Evolutionary conservation across 441 rosid species (phyloP), one percentile per base, ranked within the genome.

Genomic region (Erysimum cheiri): DNA sequence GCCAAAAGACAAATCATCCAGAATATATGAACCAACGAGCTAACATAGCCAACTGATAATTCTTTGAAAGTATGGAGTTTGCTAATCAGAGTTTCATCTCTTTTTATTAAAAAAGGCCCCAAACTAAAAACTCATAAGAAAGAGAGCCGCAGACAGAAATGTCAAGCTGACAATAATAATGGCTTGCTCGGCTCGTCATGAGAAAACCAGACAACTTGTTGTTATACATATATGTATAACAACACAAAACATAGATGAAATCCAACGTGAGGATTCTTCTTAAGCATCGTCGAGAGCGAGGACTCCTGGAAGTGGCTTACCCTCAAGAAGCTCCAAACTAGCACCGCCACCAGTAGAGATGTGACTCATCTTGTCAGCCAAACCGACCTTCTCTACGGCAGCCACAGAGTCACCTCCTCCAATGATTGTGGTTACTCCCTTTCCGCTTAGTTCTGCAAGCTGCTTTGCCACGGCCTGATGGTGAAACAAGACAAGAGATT

Each of bases 341-440:
- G 98, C 98, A 56, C 97, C 98, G 7, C 97, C 98, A 32, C 98
- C 98, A 0, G 98, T 92, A 1, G 98, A 90, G 77, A 92, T 88
- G 87, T 92, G 98, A 60, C 98, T 90, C 98, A 92, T 92, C 88
- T 83, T 79, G 53, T 87, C 96, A 32, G 96, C 90, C 68, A 92
- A 82, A 26, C 98, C 97, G 3, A 40, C 93, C 83, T 92, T 90
- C 85, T 92, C 97, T 31, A 92, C 96, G 0, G 97, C 93, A 52
- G 96, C 98, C 46, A 92, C 98, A 13, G 98, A 90, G 82, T 93
- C 98, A 10, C 98, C 97, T 59, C 98, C 98, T 75, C 97, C 97
- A 0, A 93, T 93, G 75, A 93, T 90, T 29, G 98, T 93, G 4
- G 97, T 90, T 77, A 88, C 98, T 8, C 93, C 96, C 77, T 84